Evolutionary conservation across 352 stramenopile genomes (phyloP).

Genomic region (Pythium vanterpoolii): DNA sequence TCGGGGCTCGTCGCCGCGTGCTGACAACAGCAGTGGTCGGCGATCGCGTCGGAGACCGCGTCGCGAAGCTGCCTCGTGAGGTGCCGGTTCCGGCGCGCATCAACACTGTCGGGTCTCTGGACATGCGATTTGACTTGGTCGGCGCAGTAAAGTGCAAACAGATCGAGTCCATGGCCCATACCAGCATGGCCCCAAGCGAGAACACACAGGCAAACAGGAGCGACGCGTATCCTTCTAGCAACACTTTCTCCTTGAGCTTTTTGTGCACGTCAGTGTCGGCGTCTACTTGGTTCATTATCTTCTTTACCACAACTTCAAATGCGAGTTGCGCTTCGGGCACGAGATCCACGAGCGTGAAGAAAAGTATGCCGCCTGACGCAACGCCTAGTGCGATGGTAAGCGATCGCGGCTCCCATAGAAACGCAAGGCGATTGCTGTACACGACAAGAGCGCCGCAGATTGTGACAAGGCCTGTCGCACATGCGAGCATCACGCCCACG

Average conservation of each 20-base stretch:
- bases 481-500: constrained; percentile 22
- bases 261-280: too few species aligned
- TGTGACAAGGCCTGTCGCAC: constrained; percentile 16
- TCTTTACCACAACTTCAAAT: constrained; percentile 6
- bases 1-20: not conserved
- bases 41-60: not conserved
- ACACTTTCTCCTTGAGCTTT: too few species aligned
- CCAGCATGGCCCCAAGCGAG: constrained; percentile 11
- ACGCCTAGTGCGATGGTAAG: constrained; percentile 23
- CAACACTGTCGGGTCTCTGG: constrained; percentile 7
- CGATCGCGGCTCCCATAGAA: constrained; percentile 21
- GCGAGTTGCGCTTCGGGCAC: constrained; percentile 11
- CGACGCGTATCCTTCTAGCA: constrained; percentile 16
- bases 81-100: not conserved
- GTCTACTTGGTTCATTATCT: not conserved
- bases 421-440: constrained; percentile 20
- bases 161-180: constrained; percentile 22
- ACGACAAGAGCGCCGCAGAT: constrained; percentile 25
- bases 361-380: constrained; percentile 21
- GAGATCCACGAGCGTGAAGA: constrained; percentile 25
- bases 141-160: constrained; percentile 17
- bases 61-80: not conserved
- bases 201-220: constrained; percentile 20
- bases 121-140: not conserved
- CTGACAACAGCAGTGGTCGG: not conserved